A percentile compares a stretch with the other conserved stretches of the same genome.
These are phyloP conservation scores for Pichia phayaonensis DNA, from an alignment of 805 yeast species.

Conservation along the genomic window DNA sequence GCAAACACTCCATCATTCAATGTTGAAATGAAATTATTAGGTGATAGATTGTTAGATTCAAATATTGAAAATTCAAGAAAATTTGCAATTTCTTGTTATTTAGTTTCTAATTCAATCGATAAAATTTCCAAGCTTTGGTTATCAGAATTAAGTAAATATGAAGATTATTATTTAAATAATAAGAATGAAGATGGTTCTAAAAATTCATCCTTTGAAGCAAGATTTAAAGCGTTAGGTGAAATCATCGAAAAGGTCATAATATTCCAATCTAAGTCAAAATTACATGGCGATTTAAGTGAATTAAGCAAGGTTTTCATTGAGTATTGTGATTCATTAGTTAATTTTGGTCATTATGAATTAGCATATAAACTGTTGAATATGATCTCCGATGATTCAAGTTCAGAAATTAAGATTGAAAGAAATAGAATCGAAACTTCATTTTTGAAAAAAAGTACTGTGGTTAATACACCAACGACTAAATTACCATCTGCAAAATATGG, in stretches of 20 bases:
- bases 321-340: conserved; percentile 71
- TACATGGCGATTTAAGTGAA: conserved; percentile 38
- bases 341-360: conserved; percentile 75
- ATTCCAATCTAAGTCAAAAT: conserved; percentile 47
- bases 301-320: conserved; percentile 65
- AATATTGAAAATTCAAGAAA: conserved; percentile 42
- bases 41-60: conserved; percentile 60
- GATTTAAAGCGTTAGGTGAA: conserved; percentile 69
- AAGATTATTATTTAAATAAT: conserved; percentile 36
- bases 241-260: conserved; percentile 80
- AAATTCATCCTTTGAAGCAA: conserved; percentile 69
- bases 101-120: conserved; percentile 75
- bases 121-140: conserved; percentile 81
- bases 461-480: conserved; percentile 8
- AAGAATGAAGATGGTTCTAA: conserved; percentile 33
- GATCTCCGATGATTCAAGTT: conserved; percentile 60
- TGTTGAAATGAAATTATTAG: conserved; percentile 54
- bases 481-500: conserved; percentile 2
- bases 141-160: conserved; percentile 47
- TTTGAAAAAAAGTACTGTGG: conserved; percentile 11
- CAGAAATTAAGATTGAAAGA: conserved; percentile 63
- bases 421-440: conserved; percentile 72
- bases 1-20: conserved; percentile 40
- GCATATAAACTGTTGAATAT: conserved; percentile 64
- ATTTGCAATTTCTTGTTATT: conserved; percentile 68